Base-by-base conservation (phyloP, 352 stramenopile species). In the Pseudoperonospora humuli region DNA sequence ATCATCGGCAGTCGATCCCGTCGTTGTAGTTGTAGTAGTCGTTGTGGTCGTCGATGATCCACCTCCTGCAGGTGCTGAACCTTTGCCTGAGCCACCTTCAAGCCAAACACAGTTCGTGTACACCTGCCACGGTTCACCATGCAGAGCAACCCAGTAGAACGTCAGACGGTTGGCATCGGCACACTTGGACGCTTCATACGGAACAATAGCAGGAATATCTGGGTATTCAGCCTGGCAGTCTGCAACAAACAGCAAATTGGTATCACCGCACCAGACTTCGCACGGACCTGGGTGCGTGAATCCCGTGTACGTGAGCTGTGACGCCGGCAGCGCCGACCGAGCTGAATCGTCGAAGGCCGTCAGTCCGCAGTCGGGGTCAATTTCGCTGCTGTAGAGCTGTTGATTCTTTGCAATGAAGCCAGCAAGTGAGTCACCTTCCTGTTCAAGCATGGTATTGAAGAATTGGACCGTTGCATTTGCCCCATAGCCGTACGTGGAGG, bases 281-380 rank as follows among this genome's bases (percentile, higher is more conserved):
- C 75, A 86, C 19, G 64, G 67, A 6, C 71, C 69, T 0, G 61
- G 50, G 49, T 86, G 75, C 1, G 66, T 73, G 50, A 84, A 84
- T 0, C 70, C 64, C 11, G 64, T 59, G 55, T 64, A 73, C 39
- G 55, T 70, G 28, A 82, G 46, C 39, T 66, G 42, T 5, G 35
- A 46, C 9, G 64, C 47, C 3, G 67, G 64, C 32, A 80, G 41
- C 28, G 65, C 59, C 5, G 55, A 63, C 19, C 61, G 61, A 11
- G 27, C 44, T 18, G 61, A 58, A 8, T 64, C 56, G 21, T 76
- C 66, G 52, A 63, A 72, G 15, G 50, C 47, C 0, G 68, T 76
- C 17, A 62, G 37, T 6, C 69, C 69, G 40, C 65, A 76, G n/a
- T 71, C 25, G 5, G 53, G 39, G 19, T 75, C 60, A 5, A 59